Evolutionary conservation across 1,139 yeast species (phyloP).

Genomic region (Taphrina communis): DNA sequence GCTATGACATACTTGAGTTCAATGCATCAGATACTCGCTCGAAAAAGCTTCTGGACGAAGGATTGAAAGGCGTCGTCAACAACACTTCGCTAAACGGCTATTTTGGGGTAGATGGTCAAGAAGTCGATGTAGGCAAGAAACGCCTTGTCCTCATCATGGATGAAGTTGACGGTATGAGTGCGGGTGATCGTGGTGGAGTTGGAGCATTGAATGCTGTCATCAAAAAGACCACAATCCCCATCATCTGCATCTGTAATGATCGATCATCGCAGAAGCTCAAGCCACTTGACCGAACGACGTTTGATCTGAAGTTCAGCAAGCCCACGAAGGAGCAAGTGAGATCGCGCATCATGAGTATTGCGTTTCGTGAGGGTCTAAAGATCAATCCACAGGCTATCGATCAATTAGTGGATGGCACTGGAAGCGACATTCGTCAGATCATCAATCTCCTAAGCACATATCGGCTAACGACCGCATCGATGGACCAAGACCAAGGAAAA

Average conservation of each 20-base stretch:
- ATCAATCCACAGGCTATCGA: constrained; percentile 82
- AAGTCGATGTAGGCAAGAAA: constrained; percentile 53
- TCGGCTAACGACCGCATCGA: constrained; percentile 67
- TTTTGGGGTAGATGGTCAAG: constrained; percentile 57
- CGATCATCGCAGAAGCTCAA: constrained; percentile 92
- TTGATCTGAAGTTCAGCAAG: constrained; percentile 82
- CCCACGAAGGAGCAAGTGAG: constrained; percentile 83
- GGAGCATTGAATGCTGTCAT: constrained; percentile 92
- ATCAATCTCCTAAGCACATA: constrained; percentile 87
- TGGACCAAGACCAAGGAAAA: constrained; percentile 61
- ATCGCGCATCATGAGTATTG: constrained; percentile 87
- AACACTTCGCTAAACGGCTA: constrained; percentile 86
- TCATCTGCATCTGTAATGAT: constrained; percentile 93
- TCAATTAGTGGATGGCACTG: constrained; percentile 81
- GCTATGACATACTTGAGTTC: constrained; percentile 80
- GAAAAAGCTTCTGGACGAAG: constrained; percentile 56
- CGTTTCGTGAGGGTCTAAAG: constrained; percentile 79
- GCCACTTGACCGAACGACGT: constrained; percentile 86
- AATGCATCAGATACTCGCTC: constrained; percentile 95
- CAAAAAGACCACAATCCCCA: constrained; percentile 80
- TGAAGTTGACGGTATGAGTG: constrained; percentile 99
- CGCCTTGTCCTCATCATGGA: constrained; percentile 91
- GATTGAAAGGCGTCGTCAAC: constrained; percentile 70
- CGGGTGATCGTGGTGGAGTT: constrained; percentile 98
- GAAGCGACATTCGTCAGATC: constrained; percentile 92